phyloP scores from a whole-genome alignment of 2,329 filamentous ascomycete species.

The Celoporthe dispersa region DNA sequence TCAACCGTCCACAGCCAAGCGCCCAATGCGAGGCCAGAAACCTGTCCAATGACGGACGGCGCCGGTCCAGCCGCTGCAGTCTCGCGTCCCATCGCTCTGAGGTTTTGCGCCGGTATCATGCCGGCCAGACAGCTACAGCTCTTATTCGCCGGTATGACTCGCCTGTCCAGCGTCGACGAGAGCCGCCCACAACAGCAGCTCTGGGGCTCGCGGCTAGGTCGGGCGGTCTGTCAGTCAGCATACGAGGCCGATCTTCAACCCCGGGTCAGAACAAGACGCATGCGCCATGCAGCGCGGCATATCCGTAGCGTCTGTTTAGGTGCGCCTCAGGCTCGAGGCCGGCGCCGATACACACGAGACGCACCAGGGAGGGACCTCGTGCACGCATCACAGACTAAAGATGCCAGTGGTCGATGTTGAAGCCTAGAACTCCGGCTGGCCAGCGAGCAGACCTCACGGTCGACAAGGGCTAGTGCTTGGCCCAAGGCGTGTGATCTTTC shows the following conservation, averaged over 20 bases:
- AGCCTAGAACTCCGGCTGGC: background rate
- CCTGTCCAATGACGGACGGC: background rate
- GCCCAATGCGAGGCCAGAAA: background rate
- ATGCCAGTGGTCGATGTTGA: background rate
- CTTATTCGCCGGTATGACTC: background rate
- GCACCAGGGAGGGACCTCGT: background rate
- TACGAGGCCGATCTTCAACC: background rate
- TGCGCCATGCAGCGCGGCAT: conserved; percentile 2
- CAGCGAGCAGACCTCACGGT: background rate
- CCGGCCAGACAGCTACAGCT: background rate
- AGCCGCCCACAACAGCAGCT: background rate
- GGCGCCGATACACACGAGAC: background rate
- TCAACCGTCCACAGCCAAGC: background rate
- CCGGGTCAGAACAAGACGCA: background rate
- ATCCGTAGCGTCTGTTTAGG: conserved; percentile 4
- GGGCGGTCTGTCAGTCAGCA: background rate
- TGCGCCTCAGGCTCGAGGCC: conserved; percentile 1
- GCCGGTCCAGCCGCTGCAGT: conserved; percentile 1
- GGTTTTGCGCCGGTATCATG: background rate
- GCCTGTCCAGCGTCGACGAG: background rate
- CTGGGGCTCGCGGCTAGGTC: background rate
- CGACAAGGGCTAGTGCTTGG: background rate
- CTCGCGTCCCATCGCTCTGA: background rate
- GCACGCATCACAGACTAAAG: background rate
- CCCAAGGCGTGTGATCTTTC: no score